Base-by-base conservation (phyloP, 441 rosid species). In the Bruguiera hainesii region DNA sequence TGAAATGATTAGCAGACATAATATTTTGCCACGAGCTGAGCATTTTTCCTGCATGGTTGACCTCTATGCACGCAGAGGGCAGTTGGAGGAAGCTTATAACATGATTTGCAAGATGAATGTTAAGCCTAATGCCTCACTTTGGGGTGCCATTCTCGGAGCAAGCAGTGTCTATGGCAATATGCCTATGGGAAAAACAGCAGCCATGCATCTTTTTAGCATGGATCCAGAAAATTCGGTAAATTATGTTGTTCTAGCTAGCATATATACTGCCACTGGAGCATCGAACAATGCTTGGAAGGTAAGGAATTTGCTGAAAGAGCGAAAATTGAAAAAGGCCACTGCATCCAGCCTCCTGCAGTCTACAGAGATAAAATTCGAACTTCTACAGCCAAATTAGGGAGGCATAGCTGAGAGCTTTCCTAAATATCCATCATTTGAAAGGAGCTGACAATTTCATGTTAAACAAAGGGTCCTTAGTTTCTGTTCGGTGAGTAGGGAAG, bases 121-220 rank as follows among this genome's bases (percentile, higher is more conserved):
- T 33, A 72, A 76, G 75, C 79, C 90, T 26, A 74, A 64, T 64
- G 60, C 86, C 65, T 82, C 95, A 46, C 70, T 84, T 68, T 89
- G 94, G 95, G 85, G 86, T 80, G 73, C 93, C 69, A 68, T 92
- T 76, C 87, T 89, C 31, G 91, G 89, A 66, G 91, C 95, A 2
- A 86, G 93, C 79, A 78, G 75, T 69, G 75, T 77, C 31, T 73
- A 89, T 75, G 90, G 80, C 51, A 74, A 82, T 31, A 39, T 29
- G 49, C 35, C 78, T 50, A 82, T 87, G 33, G 87, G 93, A 66
- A 68, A 85, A 82, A 74, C 61, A 65, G 89, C 88, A 64, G 89
- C 93, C 3, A 19, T 42, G 3, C 75, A 80, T 60, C 89, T 90
- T 69, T 71, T 84, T 51, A 64, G 68, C 26, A 71, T 82, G 82